Conservation (phyloP, 1,284 basidiomycete genomes). For the Ganoderma multipileum region DNA sequence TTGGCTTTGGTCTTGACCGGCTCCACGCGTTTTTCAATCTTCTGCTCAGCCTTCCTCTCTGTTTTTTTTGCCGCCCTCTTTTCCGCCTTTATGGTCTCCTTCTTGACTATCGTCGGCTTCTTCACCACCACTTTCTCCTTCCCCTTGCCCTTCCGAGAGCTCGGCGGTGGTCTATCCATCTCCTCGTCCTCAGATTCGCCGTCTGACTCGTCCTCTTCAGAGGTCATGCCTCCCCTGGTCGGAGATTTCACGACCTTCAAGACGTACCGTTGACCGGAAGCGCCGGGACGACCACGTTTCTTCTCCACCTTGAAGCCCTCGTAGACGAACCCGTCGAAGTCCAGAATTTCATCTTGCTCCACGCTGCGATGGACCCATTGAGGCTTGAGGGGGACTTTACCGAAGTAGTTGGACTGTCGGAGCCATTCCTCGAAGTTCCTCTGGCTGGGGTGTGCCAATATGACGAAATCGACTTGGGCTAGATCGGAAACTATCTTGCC, state of each 20-base stretch:
- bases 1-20: neutral
- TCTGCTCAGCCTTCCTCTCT: conserved; percentile 12
- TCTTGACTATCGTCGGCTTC: conserved; percentile 2
- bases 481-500: conserved; percentile 60
- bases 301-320: conserved; percentile 27
- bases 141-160: neutral
- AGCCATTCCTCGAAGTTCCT: conserved; percentile 57
- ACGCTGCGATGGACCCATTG: conserved; percentile 65
- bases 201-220: conserved; percentile 4
- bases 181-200: conserved; percentile 14
- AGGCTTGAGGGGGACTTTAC: conserved; percentile 52
- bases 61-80: conserved; percentile 6
- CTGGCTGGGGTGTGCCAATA: conserved; percentile 54
- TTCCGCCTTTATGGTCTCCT: conserved; percentile 14
- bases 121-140: conserved; percentile 1
- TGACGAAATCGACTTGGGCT: conserved; percentile 61
- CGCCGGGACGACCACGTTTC: conserved; percentile 30
- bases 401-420: conserved; percentile 42
- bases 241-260: conserved; percentile 16
- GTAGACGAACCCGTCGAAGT: conserved; percentile 47
- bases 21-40: neutral
- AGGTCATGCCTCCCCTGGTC: neutral
- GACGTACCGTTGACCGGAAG: conserved; percentile 17
- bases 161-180: neutral
- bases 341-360: conserved; percentile 50